Conservation (phyloP, 345 rosid genomes). For the Linum trigynum region DNA sequence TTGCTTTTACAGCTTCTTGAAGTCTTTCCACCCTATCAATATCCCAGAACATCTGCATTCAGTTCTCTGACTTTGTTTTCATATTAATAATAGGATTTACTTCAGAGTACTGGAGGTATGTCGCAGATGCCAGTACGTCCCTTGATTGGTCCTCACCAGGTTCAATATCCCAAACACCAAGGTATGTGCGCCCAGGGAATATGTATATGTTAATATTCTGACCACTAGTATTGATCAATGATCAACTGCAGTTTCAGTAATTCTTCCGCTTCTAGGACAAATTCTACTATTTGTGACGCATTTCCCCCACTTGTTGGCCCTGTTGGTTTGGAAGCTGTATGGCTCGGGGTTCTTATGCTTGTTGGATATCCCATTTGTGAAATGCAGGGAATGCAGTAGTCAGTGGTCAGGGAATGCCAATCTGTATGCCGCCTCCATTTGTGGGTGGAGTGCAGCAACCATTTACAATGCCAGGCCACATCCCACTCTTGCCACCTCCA, state of each 20-base stretch:
- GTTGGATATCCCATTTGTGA: neutral
- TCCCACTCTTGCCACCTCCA: neutral
- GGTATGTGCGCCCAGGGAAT: conserved; percentile 10
- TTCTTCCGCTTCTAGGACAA: neutral
- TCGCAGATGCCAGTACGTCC: conserved; percentile 45
- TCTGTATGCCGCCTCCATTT: neutral
- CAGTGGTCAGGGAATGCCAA: neutral
- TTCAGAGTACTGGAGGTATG: conserved; percentile 39
- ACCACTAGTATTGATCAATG: neutral
- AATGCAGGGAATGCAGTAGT: neutral
- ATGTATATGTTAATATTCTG: neutral
- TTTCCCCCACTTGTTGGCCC: too few species aligned
- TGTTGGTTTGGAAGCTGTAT: too few species aligned
- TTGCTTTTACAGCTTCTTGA: neutral
- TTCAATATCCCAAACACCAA: conserved; percentile 34
- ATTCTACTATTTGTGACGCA: too few species aligned
- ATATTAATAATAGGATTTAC: conserved; percentile 43
- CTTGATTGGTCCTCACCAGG: conserved; percentile 36
- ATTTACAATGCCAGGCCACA: neutral
- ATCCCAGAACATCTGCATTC: neutral
- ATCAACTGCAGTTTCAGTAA: neutral
- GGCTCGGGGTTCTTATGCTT: too few species aligned
- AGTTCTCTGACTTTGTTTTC: conserved; percentile 11
- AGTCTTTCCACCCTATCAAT: neutral
- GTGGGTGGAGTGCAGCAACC: neutral